These are phyloP conservation scores for Hyphodiscus sp. DNA, from an alignment of 2,329 filamentous ascomycete species.

Conservation along the genomic window DNA sequence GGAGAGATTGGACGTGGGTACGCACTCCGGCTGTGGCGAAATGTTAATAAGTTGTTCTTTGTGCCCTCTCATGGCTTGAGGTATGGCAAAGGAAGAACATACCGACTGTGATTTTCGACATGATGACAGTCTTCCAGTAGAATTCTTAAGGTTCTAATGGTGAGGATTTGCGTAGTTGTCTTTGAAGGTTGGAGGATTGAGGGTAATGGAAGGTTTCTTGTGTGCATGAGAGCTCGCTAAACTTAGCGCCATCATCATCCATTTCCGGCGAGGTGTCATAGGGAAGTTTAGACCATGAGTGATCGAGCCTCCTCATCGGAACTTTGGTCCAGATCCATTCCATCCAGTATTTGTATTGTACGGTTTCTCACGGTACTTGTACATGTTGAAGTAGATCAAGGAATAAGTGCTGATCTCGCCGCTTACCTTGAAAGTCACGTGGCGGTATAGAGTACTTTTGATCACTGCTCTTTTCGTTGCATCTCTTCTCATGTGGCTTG, in stretches of 20 bases:
- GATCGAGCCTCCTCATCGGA: no score
- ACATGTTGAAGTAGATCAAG: no score
- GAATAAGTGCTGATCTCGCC: no score
- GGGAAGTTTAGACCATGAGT: no score
- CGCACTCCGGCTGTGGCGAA: constrained; percentile 79
- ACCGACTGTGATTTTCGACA: constrained; percentile 84
- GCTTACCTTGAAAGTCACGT: no score
- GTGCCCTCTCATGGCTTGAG: background rate
- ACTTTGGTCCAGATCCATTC: no score
- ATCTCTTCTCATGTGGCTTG: no score
- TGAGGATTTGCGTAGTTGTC: constrained; percentile 46
- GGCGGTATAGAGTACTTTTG: no score
- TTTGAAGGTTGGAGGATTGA: constrained; percentile 6
- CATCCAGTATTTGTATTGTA: no score
- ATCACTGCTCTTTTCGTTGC: no score
- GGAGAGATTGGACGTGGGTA: constrained; percentile 85
- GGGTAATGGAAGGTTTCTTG: constrained; percentile 3
- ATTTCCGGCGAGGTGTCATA: no score
- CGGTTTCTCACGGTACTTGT: no score
- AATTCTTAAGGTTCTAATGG: constrained; percentile 62
- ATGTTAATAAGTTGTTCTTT: constrained; percentile 15
- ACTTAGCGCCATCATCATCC: background rate
- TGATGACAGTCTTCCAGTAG: constrained; percentile 84
- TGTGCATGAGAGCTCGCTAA: constrained; percentile 1
- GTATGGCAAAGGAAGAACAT: constrained; percentile 26